Evolutionary conservation across 306 rosid genomes (phyloP), one percentile per base, ranked within the genome.

Genomic region (Trifolium subterraneum): DNA sequence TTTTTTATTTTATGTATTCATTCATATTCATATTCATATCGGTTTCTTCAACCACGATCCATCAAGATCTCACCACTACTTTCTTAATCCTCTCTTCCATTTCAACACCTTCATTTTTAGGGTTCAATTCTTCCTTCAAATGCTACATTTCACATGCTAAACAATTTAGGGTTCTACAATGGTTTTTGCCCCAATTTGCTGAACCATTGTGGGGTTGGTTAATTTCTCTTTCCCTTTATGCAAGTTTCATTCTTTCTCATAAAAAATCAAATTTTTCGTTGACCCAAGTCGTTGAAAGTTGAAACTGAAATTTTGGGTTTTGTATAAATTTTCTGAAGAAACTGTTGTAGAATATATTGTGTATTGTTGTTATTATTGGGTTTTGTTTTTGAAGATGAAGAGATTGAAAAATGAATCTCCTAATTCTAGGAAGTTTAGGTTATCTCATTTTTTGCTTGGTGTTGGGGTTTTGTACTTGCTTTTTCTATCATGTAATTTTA

Each of bases 401-500:
- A 88, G 96, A 84, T 84, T 70, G 35, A 93, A 89, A 81, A 71
- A 15, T 41, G 98, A 91, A 72, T 83, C 91, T 77, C 74, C 83
- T 8, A 90, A 58, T 75, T 82, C 83, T 11, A 83, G 95, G 88
- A 94, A 89, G 86, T 86, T 88, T 74, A 91, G 67, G 31, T 78
- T 91, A 79, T 87, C 92, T 60, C 96, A 94, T 87, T 70, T 90
- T 73, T 82, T 90, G 88, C 74, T 94, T 65, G 86, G 76, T 72
- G 64, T 88, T 70, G 98, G 87, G 73, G 83, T 81, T 63, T 77
- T 91, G 63, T 94, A 94, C 78, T 86, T 94, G 87, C 68, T 94
- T 78, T 90, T 88, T 59, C 72, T 94, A 77, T 83, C 96, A 27
- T 88, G 79, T 68, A 91, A 90, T 86, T 94, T 94, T 78, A 88